Evolutionary conservation across 2,329 filamentous ascomycete species (phyloP), one percentile per base, ranked within the genome.

Genomic region (Neurospora sp.): DNA sequence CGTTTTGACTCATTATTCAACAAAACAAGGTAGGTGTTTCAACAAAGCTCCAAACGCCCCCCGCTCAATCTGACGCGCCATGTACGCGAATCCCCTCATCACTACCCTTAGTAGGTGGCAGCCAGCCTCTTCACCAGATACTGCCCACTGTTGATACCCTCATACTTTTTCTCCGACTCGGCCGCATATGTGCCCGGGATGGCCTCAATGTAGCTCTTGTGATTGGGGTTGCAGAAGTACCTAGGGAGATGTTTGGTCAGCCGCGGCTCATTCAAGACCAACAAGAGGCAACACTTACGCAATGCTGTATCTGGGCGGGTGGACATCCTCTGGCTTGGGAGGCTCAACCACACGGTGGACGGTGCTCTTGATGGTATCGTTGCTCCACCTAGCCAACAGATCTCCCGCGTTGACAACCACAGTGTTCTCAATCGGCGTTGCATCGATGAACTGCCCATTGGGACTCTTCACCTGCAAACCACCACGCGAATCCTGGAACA

Each of bases 351-450:
- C 94, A 11, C 93, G 88, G 80, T 97, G 94, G 71, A 93, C 88
- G 4, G 94, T 97, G 77, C 91, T 95, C 82, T 91, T 93, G 81
- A 97, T 97, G 4, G 87, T 91, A 76, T 96, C 92, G 77, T 97
- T 97, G 73, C 91, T 92, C 94, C 93, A 97, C 68, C 93, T 85
- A 1, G 92, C 90, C 67, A 97, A 82, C 74, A 97, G 78, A 77
- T 97, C 94, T 1, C 93, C 94, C 0, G 93, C 93, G 76, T 97
- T 97, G 73, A 97, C 87, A 11, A 97, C 92, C 52, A 96, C 90
- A 0, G 92, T 93, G 69, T 89, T 89, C 41, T 88, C 84, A 71
- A 97, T 95, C 0, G 94, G 93, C 6, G 87, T 92, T 1, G 92
- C 94, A 76, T 97, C 88, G 46, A 97, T 88, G 76, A 94, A 97